Conservation (phyloP, 1,284 basidiomycete genomes). For the Leccinum huronense region DNA sequence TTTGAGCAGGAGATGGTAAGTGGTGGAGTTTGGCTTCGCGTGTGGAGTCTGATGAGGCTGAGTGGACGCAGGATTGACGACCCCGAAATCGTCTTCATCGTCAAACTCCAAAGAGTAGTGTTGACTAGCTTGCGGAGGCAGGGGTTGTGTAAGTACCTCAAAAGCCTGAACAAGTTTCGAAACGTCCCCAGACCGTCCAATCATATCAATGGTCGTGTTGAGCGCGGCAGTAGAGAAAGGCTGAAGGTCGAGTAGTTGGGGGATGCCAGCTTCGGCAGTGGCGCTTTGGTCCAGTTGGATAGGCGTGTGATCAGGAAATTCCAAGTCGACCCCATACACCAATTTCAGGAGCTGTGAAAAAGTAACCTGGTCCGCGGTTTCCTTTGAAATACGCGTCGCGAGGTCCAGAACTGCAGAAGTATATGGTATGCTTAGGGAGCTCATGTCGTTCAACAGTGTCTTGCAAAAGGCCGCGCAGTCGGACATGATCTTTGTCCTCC, state of each 20-base stretch:
- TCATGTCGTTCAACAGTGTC: conserved; percentile 60
- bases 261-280: conserved; percentile 17
- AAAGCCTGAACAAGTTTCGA: conserved; percentile 71
- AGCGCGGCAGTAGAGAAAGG: conserved; percentile 66
- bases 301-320: conserved; percentile 58
- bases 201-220: conserved; percentile 68
- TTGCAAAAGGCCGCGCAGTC: conserved; percentile 48
- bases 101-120: conserved; percentile 54
- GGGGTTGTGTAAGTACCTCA: conserved; percentile 70
- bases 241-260: conserved; percentile 34
- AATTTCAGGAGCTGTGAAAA: conserved; percentile 60
- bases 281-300: conserved; percentile 19
- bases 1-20: conserved; percentile 60
- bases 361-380: conserved; percentile 50
- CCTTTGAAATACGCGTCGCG: conserved; percentile 63
- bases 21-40: conserved; percentile 66
- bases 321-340: conserved; percentile 71
- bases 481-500: conserved; percentile 36
- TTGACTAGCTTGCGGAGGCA: conserved; percentile 47
- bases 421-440: conserved; percentile 43
- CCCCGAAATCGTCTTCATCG: conserved; percentile 63
- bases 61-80: conserved; percentile 42
- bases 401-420: conserved; percentile 63
- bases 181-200: conserved; percentile 57
- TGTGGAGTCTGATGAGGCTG: conserved; percentile 42